Percentiles rank a stretch among this genome's conserved stretches.
phyloP scores from a whole-genome alignment of 371 early-diverging fungal genomes.

The Lichtheimia hyalospora region DNA sequence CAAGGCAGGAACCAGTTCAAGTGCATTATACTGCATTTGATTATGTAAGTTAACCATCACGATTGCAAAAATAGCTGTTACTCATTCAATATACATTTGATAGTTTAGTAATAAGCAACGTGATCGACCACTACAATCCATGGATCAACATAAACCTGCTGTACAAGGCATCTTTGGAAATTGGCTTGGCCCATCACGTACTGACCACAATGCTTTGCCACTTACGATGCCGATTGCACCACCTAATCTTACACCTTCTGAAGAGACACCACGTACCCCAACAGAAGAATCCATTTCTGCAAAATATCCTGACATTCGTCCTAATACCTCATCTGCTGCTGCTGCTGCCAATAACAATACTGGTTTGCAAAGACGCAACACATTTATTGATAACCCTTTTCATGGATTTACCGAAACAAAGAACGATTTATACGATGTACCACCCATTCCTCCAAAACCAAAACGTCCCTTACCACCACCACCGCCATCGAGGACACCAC shows the following conservation, averaged over 20 bases:
- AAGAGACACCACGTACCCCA: slow-evolving; percentile 15
- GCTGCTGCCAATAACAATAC: not conserved
- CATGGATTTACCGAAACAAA: slow-evolving; percentile 52
- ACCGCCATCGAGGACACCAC: slow-evolving; percentile 1
- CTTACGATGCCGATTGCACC: slow-evolving; percentile 7
- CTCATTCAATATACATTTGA: not conserved
- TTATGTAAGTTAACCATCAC: slow-evolving; percentile 23
- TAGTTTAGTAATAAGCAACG: slow-evolving; percentile 20
- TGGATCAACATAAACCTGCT: slow-evolving; percentile 18
- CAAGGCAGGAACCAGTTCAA: not conserved
- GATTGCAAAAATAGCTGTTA: not conserved
- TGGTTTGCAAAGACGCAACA: slow-evolving; percentile 39
- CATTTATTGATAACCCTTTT: slow-evolving; percentile 64
- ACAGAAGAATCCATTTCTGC: slow-evolving; percentile 14
- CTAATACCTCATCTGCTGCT: slow-evolving; percentile 13
- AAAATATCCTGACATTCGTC: slow-evolving; percentile 16
- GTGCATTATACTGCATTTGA: slow-evolving; percentile 35
- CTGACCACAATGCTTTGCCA: not conserved
- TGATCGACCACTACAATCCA: slow-evolving; percentile 13
- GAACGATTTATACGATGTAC: slow-evolving; percentile 18
- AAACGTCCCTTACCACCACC: slow-evolving; percentile 19
- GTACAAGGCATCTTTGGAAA: slow-evolving; percentile 25
- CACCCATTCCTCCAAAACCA: slow-evolving; percentile 26
- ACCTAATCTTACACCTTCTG: not conserved
- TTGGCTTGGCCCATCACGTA: slow-evolving; percentile 3